Conservation (phyloP, 78 protist species). For the Emiliania huxleyi region DNA sequence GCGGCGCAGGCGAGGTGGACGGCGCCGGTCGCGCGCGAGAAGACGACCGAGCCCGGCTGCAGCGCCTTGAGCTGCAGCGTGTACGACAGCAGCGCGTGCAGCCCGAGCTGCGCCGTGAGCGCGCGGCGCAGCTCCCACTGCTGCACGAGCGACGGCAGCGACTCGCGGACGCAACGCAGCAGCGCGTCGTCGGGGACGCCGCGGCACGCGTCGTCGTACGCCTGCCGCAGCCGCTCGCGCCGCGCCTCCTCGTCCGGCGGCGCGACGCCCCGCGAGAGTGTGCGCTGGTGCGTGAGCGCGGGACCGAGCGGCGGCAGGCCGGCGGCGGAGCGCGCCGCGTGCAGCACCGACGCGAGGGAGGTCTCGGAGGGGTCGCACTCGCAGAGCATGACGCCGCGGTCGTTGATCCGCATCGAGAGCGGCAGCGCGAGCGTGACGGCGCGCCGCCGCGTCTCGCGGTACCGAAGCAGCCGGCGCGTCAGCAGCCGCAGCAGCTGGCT, state of each 20-base stretch:
- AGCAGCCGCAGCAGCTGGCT: conserved; percentile 35
- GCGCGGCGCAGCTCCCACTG: background rate
- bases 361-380: background rate
- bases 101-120: background rate
- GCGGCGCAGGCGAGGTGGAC: background rate
- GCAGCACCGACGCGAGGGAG: conserved; percentile 29
- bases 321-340: background rate
- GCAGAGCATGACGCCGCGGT: background rate
- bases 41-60: background rate
- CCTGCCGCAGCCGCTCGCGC: background rate
- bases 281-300: background rate
- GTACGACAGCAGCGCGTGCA: background rate
- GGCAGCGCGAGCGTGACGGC: background rate
- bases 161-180: no score
- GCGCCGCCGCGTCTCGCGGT: conserved; percentile 51
- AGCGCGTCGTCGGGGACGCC: background rate
- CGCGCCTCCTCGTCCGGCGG: background rate
- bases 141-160: background rate
- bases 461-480: conserved; percentile 27
- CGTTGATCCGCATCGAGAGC: background rate
- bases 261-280: background rate
- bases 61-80: background rate
- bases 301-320: background rate
- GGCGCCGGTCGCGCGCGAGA: background rate
- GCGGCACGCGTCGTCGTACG: background rate